Percentiles rank a stretch among this genome's conserved stretches.
Evolutionary conservation across 2,329 filamentous ascomycete species (phyloP).

Genomic region (Onygena corvina): DNA sequence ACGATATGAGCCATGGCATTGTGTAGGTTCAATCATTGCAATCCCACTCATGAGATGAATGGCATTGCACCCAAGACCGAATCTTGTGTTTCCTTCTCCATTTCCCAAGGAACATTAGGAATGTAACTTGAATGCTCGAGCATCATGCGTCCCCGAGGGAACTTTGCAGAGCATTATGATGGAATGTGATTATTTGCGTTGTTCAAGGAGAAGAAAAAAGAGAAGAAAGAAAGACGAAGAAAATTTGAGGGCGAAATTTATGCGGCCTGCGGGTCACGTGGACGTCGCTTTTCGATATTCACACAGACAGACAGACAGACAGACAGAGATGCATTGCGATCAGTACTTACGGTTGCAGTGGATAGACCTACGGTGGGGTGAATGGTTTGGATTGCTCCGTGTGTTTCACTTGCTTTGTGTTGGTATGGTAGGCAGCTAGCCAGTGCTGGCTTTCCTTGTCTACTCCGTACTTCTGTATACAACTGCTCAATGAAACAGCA

Average conservation of each 20-base stretch:
- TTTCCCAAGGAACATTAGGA: slow-evolving; percentile 21
- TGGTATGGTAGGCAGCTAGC: too few relatives aligned
- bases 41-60: slow-evolving; percentile 40
- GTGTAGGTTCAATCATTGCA: slow-evolving; percentile 50
- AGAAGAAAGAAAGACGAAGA: slow-evolving; percentile 20
- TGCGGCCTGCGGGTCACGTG: background rate
- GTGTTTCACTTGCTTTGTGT: too few relatives aligned
- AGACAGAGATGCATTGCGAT: too few relatives aligned
- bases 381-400: too few relatives aligned
- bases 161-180: slow-evolving; percentile 48
- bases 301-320: too few relatives aligned
- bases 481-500: too few relatives aligned
- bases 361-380: too few relatives aligned
- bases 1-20: background rate
- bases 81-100: slow-evolving; percentile 21
- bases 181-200: slow-evolving; percentile 48
- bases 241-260: background rate
- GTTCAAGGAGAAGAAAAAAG: slow-evolving; percentile 39
- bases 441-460: too few relatives aligned
- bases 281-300: too few relatives aligned
- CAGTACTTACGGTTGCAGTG: too few relatives aligned
- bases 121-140: slow-evolving; percentile 39
- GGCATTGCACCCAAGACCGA: slow-evolving; percentile 50
- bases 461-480: too few relatives aligned
- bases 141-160: slow-evolving; percentile 39